A percentile compares a stretch with the other conserved stretches of the same genome.
Evolutionary conservation across 1,284 basidiomycete genomes (phyloP).

Genomic region (Anthracocystis walkeri): DNA sequence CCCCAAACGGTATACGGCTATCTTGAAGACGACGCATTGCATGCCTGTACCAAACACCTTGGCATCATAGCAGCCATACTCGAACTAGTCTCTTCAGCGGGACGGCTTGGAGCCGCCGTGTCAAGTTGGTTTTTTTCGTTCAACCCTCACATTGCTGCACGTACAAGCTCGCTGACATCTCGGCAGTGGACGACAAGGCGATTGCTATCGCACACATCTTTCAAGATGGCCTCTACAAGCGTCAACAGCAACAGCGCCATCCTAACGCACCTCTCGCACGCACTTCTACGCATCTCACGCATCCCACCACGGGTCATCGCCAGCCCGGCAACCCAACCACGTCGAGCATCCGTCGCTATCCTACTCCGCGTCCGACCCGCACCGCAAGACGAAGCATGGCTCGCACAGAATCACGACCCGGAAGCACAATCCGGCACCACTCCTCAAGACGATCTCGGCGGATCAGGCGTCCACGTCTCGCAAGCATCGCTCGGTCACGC

Average conservation of each 20-base stretch:
- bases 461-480: slow-evolving; percentile 41
- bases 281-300: slow-evolving; percentile 62
- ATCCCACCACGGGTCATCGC: slow-evolving; percentile 64
- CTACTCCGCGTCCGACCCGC: slow-evolving; percentile 63
- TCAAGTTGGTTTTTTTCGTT: slow-evolving; percentile 28
- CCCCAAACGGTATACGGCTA: too few species aligned
- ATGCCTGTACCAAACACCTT: slow-evolving; percentile 5
- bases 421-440: slow-evolving; percentile 18
- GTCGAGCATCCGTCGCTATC: slow-evolving; percentile 68
- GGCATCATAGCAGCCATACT: slow-evolving; percentile 37
- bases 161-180: too few species aligned
- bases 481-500: slow-evolving; percentile 32
- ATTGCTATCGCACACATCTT: neutral
- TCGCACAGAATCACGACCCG: slow-evolving; percentile 54
- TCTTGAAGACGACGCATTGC: too few species aligned
- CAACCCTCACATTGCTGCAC: too few species aligned
- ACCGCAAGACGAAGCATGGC: slow-evolving; percentile 62
- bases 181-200: neutral
- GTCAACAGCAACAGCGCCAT: slow-evolving; percentile 42
- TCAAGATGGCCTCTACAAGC: slow-evolving; percentile 39
- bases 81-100: slow-evolving; percentile 20
- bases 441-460: slow-evolving; percentile 22
- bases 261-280: slow-evolving; percentile 61
- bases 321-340: slow-evolving; percentile 66
- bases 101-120: slow-evolving; percentile 36